Evolutionary conservation across 139 green algal genomes (phyloP), one percentile per base, ranked within the genome.

Genomic region (Trebouxia sp.): DNA sequence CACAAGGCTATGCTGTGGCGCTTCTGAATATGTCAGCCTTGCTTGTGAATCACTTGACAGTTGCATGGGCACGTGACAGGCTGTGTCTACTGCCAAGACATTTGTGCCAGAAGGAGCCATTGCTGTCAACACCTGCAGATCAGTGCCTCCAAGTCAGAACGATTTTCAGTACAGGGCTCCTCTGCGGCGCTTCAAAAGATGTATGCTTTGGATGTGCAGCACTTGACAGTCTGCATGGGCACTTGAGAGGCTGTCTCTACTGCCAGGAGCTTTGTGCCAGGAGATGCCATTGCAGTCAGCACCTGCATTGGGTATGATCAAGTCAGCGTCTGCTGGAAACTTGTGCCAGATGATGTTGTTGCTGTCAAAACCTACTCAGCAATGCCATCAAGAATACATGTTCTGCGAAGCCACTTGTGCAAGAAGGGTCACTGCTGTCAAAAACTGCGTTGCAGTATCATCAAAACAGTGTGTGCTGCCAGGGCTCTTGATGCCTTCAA

Each of bases 191-290:
- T 78, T 10, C 80, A 42, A 32, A 72, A 84, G 43, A 48, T 69
- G 43, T 77, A 84, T 15, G 80, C 80, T 56, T 81, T 80, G 10
- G 39, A 76, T 5, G 37, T 70, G 24, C 38, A 75, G 30, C 45
- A 32, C 43, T 53, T 45, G n/a, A 74, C 24, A 24, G 65, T 76
- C 20, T 43, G 55, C 72, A 81, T 77, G 15, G 80, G 80, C 32
- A 80, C 28, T n/a, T 78, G n/a, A 35, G 72, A 84, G 5, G 80
- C 72, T 35, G 80, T 81, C 55, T 84, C 80, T 45, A 84, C 80
- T 30, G 72, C 80, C 56, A 70, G 51, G 5, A 84, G 6, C 11
- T n/a, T 38, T 5, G 58, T 35, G 11, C 17, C 14, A 0, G 20
- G 10, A 32, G 66, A 24, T 22, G 66, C 50, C 39, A 26, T 6